Conservation (phyloP, 306 rosid species). For the Rubus parviflorus region DNA sequence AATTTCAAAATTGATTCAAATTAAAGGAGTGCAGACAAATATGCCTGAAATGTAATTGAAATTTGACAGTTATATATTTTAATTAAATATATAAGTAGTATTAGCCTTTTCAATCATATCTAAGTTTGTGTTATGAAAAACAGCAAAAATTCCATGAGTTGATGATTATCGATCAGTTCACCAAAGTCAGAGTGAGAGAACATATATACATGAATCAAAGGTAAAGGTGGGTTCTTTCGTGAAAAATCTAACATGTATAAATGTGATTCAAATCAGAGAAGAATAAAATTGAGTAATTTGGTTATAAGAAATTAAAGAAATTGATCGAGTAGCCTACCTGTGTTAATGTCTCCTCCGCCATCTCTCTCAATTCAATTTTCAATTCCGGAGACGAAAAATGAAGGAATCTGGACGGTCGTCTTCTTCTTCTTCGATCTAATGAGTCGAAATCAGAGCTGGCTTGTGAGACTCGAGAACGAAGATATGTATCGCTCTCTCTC, state of each 20-base stretch:
- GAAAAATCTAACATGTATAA: background rate
- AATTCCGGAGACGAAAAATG: background rate
- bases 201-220: background rate
- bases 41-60: background rate
- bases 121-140: background rate
- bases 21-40: background rate
- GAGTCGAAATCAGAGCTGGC: background rate
- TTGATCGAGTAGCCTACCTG: background rate
- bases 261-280: background rate
- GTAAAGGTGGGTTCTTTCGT: background rate
- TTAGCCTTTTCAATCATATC: background rate
- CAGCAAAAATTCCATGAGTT: background rate
- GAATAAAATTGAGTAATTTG: background rate
- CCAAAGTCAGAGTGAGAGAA: background rate
- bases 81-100: background rate
- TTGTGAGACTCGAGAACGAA: background rate
- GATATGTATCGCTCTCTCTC: background rate
- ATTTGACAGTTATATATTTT: background rate
- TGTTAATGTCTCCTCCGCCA: slow-evolving; percentile 4
- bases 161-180: background rate
- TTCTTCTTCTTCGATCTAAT: background rate
- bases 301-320: background rate
- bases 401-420: background rate
- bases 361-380: background rate
- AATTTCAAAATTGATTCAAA: background rate